phyloP scores from a whole-genome alignment of 805 yeast species.

The Wickerhamiella sorbophila region DNA sequence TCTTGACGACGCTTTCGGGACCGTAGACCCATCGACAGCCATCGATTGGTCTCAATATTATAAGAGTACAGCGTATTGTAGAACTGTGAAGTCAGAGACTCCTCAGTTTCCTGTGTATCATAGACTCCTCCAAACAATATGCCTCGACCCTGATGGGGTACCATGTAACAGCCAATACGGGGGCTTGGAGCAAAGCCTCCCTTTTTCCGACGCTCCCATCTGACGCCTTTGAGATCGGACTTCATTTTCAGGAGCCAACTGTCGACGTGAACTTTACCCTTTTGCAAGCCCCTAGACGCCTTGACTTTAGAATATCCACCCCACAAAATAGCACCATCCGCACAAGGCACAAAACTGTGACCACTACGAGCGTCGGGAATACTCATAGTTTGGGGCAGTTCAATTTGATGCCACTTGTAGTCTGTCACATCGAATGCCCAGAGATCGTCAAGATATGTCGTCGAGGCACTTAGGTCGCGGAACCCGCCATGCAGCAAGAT shows the following conservation, averaged over 20 bases:
- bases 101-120: conserved; percentile 92
- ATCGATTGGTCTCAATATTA: conserved; percentile 73
- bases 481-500: conserved; percentile 83
- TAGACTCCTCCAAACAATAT: conserved; percentile 90
- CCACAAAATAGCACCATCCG: conserved; percentile 71
- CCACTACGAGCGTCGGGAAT: conserved; percentile 90
- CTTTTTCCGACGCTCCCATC: conserved; percentile 84
- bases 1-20: conserved; percentile 36
- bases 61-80: conserved; percentile 70
- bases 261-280: conserved; percentile 80
- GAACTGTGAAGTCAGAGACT: conserved; percentile 69
- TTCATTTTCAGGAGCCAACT: conserved; percentile 83
- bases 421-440: conserved; percentile 88
- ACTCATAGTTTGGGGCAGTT: conserved; percentile 66
- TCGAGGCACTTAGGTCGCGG: conserved; percentile 70
- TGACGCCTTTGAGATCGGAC: conserved; percentile 53
- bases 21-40: conserved; percentile 63
- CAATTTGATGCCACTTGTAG: conserved; percentile 83
- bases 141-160: conserved; percentile 80
- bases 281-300: conserved; percentile 68
- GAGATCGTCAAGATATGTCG: conserved; percentile 70
- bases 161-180: conserved; percentile 89
- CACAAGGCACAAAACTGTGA: conserved; percentile 64
- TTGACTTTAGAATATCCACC: conserved; percentile 94
- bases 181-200: conserved; percentile 87